Evolutionary conservation across 768 basidiomycete species (phyloP).

Genomic region (Saitozyma sp.): DNA sequence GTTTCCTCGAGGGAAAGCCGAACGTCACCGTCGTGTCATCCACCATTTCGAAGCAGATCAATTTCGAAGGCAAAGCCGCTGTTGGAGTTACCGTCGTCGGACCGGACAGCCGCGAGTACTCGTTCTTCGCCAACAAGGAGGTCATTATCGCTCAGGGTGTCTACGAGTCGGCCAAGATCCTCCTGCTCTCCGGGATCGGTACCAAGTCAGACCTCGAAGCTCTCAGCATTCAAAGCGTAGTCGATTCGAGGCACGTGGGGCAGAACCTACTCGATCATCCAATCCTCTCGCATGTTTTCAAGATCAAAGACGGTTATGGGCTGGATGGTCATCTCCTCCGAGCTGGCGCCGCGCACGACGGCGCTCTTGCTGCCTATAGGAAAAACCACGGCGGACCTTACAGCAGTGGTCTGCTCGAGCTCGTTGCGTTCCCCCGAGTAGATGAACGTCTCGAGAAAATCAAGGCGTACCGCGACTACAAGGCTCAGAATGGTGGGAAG

Average conservation of each 20-base stretch:
- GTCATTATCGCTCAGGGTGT: slow-evolving; percentile 6
- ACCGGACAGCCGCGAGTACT: slow-evolving; percentile 2
- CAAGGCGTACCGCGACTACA: no score
- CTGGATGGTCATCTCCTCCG: no score
- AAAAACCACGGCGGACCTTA: no score
- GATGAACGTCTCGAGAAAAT: no score
- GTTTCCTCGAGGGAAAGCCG: slow-evolving; percentile 6
- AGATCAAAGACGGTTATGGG: no score
- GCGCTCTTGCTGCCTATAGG: no score
- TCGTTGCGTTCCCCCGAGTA: no score
- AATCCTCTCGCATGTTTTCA: no score
- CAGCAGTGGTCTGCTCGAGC: no score
- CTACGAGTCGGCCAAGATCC: slow-evolving; percentile 5
- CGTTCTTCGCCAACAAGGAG: slow-evolving; percentile 4
- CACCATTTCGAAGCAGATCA: background rate
- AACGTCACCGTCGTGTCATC: slow-evolving; percentile 5
- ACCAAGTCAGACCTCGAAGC: slow-evolving; percentile 4
- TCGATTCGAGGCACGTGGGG: slow-evolving; percentile 4
- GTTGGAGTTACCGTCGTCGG: slow-evolving; percentile 3
- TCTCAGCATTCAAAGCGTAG: background rate
- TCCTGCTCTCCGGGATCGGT: slow-evolving; percentile 10
- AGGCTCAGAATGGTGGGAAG: no score
- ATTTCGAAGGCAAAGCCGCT: slow-evolving; percentile 1
- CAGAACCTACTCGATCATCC: background rate
- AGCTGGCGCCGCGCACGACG: no score